Evolutionary conservation across 345 rosid genomes (phyloP).

Genomic region (Laguncularia racemosa): DNA sequence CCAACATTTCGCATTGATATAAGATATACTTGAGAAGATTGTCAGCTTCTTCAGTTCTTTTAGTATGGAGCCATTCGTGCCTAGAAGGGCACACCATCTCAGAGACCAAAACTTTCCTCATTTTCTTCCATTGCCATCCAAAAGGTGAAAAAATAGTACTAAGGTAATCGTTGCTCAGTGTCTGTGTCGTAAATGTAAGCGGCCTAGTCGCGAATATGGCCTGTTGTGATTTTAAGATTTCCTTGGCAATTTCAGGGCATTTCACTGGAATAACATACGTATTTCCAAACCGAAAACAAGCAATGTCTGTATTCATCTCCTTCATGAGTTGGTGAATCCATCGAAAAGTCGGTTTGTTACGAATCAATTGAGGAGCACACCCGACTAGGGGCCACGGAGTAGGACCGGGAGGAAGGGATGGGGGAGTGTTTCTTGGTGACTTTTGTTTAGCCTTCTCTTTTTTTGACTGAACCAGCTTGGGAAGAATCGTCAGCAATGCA

Average conservation of each 20-base stretch:
- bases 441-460: too few species aligned
- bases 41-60: slow-evolving; percentile 19
- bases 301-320: slow-evolving; percentile 21
- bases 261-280: slow-evolving; percentile 3
- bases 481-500: too few species aligned
- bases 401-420: slow-evolving; percentile 7
- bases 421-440: too few species aligned
- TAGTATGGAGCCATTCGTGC: slow-evolving; percentile 3
- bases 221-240: slow-evolving; percentile 17
- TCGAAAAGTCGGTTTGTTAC: slow-evolving; percentile 15
- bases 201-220: slow-evolving; percentile 13
- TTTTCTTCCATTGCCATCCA: slow-evolving; percentile 12
- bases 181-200: slow-evolving; percentile 1
- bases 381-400: slow-evolving; percentile 34
- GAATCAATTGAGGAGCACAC: slow-evolving; percentile 17
- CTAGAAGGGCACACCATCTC: slow-evolving; percentile 9
- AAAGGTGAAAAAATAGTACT: slow-evolving; percentile 1
- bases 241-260: slow-evolving; percentile 17
- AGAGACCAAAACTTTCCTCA: slow-evolving; percentile 15
- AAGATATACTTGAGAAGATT: slow-evolving; percentile 14
- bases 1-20: background rate
- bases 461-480: too few species aligned
- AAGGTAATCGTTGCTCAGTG: slow-evolving; percentile 14
- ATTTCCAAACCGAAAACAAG: slow-evolving; percentile 30
- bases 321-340: slow-evolving; percentile 24